Conservation (phyloP, 1,284 basidiomycete genomes). For the Microstroma glucosiphilum region DNA sequence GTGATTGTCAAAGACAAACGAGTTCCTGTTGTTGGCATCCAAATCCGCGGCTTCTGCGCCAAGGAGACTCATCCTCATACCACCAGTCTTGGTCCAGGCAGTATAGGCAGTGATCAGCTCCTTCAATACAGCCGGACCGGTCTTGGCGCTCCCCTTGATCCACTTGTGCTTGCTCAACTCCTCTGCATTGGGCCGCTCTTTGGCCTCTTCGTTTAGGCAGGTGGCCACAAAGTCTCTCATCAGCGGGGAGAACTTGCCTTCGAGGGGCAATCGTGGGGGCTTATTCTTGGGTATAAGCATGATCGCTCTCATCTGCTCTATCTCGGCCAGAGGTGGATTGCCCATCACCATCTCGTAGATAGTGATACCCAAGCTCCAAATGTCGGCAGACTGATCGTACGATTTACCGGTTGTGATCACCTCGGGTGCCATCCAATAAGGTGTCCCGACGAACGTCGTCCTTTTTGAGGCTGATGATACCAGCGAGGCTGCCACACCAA, state of each 20-base stretch:
- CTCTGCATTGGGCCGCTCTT: constrained; percentile 78
- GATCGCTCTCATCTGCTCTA: constrained; percentile 54
- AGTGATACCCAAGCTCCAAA: constrained; percentile 54
- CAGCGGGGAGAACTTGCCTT: constrained; percentile 66
- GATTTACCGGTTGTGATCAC: constrained; percentile 82
- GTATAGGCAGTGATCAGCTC: constrained; percentile 59
- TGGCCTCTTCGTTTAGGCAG: constrained; percentile 89
- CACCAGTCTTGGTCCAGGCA: constrained; percentile 70
- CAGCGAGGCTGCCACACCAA: constrained; percentile 89
- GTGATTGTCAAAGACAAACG: constrained; percentile 32
- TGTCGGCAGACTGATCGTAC: constrained; percentile 64
- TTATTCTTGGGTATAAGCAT: constrained; percentile 61
- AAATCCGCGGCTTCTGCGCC: constrained; percentile 30
- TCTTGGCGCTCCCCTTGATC: constrained; percentile 68
- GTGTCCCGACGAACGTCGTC: constrained; percentile 85
- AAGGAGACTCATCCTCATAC: constrained; percentile 68
- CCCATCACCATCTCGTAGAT: constrained; percentile 54
- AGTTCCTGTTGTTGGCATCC: constrained; percentile 22
- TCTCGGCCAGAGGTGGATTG: constrained; percentile 54
- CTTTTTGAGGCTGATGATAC: constrained; percentile 68
- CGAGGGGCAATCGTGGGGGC: constrained; percentile 73
- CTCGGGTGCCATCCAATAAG: constrained; percentile 97
- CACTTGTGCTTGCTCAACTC: constrained; percentile 88
- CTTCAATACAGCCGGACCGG: constrained; percentile 22
- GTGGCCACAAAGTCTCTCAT: constrained; percentile 89